Evolutionary conservation across 345 rosid species (phyloP).

Genomic region (Linum tenue): DNA sequence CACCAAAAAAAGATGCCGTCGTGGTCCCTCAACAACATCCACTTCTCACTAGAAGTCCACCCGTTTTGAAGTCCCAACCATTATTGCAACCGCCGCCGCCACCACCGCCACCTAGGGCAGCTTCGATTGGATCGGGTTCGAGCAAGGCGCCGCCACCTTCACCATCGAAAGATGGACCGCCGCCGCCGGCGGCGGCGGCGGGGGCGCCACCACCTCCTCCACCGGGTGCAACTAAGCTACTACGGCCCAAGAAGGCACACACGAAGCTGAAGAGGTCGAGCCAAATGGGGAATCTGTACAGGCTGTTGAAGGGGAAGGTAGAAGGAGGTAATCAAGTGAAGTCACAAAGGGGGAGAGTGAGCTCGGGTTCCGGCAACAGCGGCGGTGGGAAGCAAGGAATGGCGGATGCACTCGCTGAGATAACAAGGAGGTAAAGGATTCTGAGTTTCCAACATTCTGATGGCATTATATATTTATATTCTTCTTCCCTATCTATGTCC

Average conservation of each 20-base stretch:
- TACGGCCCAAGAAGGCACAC: slow-evolving; percentile 58
- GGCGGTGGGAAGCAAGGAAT: slow-evolving; percentile 74
- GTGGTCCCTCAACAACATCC: no score
- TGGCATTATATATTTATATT: background rate
- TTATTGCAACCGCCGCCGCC: slow-evolving; percentile 14
- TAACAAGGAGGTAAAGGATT: slow-evolving; percentile 54
- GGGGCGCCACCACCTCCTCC: slow-evolving; percentile 66
- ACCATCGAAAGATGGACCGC: slow-evolving; percentile 25
- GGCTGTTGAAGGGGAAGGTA: slow-evolving; percentile 65
- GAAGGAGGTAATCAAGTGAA: slow-evolving; percentile 50
- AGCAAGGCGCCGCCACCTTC: slow-evolving; percentile 33
- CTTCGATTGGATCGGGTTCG: background rate
- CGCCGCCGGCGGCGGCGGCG: slow-evolving; percentile 26
- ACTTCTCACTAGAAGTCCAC: no score
- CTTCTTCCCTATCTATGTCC: background rate
- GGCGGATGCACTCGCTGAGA: slow-evolving; percentile 98
- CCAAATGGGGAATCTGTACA: slow-evolving; percentile 59
- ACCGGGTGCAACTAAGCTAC: slow-evolving; percentile 35
- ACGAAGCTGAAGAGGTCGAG: slow-evolving; percentile 78
- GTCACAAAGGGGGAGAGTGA: slow-evolving; percentile 29
- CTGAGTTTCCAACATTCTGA: background rate
- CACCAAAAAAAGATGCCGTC: no score
- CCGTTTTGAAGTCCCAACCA: no score
- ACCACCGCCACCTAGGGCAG: slow-evolving; percentile 11
- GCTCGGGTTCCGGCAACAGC: slow-evolving; percentile 15